Evolutionary conservation across 352 stramenopile genomes (phyloP), one percentile per base, ranked within the genome.

Genomic region (Phytophthora pistaciae): DNA sequence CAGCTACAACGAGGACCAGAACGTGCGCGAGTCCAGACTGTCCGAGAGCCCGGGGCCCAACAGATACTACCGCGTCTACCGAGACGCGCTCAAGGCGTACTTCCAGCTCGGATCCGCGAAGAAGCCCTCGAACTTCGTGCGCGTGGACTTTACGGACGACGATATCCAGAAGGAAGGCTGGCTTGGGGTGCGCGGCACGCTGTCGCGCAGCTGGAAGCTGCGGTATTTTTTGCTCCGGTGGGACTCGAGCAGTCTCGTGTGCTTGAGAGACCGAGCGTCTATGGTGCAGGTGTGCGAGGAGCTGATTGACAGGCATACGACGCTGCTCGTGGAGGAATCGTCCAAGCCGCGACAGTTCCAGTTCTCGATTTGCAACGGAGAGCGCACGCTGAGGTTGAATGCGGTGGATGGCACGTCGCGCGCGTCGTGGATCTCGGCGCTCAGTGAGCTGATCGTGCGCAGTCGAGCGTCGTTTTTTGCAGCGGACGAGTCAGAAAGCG

Each of bases 131-230:
- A 83, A 91, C 44, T 89, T 90, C 31, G 55, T 78, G 25, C 81
- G 84, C 4, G 67, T 91, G 40, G 77, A 87, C n/a, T 95, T 92
- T 61, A 78, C 82, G 7, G 78, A 92, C 40, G 77, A 94, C 1
- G 83, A 91, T 31, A 82, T 95, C n/a, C 60, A 85, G 56, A 82
- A 86, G 18, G 87, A 96, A 70, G 90, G 87, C 0, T 96, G 90
- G 90, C 72, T 96, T 0, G 90, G 88, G 0, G 72, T 90, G 31
- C 69, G 86, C 16, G 87, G 90, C 13, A 74, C 80, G 44, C 72
- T 94, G n/a, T 93, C 90, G 18, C 71, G 86, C 29, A 93, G 81
- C 50, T 96, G 90, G 90, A 95, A 94, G 74, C 79, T 96, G 25
- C 85, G 90, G 0, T 96, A 95, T 61, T 96, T 92, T 42, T 66